phyloP scores from a whole-genome alignment of 495 filamentous ascomycete species.

The Tuber indicum region DNA sequence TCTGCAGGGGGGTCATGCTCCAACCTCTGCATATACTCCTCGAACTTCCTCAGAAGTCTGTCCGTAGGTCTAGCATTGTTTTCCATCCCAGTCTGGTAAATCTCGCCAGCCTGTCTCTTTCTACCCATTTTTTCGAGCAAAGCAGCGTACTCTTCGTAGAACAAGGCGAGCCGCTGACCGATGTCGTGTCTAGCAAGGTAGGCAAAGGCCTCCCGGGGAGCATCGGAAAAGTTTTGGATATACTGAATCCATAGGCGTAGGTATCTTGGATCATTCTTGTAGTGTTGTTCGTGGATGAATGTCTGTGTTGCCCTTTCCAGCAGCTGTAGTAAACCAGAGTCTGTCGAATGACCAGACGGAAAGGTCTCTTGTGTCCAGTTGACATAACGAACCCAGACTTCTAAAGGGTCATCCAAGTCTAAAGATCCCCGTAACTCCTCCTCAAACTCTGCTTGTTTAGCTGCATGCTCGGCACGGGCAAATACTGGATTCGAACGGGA shows the following conservation, averaged over 20 bases:
- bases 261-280: slow-evolving; percentile 92
- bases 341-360: slow-evolving; percentile 86
- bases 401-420: slow-evolving; percentile 90
- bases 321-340: slow-evolving; percentile 79
- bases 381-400: slow-evolving; percentile 93
- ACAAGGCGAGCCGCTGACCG: slow-evolving; percentile 82
- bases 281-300: slow-evolving; percentile 75
- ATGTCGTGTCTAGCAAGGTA: slow-evolving; percentile 83
- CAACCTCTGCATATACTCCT: slow-evolving; percentile 76
- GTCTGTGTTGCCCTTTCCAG: slow-evolving; percentile 87
- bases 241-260: slow-evolving; percentile 90
- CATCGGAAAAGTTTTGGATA: slow-evolving; percentile 83
- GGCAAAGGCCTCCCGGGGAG: slow-evolving; percentile 83
- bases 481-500: slow-evolving; percentile 53
- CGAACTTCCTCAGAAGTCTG: slow-evolving; percentile 76
- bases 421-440: slow-evolving; percentile 66
- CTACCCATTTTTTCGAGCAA: slow-evolving; percentile 81
- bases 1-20: slow-evolving; percentile 53
- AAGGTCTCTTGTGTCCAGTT: slow-evolving; percentile 95
- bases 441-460: slow-evolving; percentile 76
- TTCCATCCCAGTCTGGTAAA: slow-evolving; percentile 82
- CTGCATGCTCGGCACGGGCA: slow-evolving; percentile 65
- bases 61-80: slow-evolving; percentile 76
- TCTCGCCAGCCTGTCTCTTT: slow-evolving; percentile 89
- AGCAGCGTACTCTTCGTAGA: slow-evolving; percentile 92